phyloP scores from a whole-genome alignment of 2,329 filamentous ascomycete genomes.

The Fusarium solani-melongenae region DNA sequence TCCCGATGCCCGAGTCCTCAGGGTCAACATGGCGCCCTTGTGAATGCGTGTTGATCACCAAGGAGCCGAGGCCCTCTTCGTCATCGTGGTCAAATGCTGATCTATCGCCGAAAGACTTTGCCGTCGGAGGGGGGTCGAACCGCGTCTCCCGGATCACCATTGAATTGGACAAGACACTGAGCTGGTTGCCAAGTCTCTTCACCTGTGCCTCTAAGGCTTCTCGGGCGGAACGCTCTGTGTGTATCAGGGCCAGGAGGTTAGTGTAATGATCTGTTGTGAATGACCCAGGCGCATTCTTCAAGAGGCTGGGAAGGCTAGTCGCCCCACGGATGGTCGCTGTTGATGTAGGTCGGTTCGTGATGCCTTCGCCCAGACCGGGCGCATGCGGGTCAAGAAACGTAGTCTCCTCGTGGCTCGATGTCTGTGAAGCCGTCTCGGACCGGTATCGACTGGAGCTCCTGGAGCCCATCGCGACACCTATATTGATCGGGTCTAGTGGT shows the following conservation, averaged over 20 bases:
- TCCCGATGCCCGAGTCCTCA: slow-evolving; percentile 52
- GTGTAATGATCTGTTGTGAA: slow-evolving; percentile 61
- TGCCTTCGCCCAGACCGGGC: neutral
- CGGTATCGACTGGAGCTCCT: slow-evolving; percentile 49
- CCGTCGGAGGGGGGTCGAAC: slow-evolving; percentile 48
- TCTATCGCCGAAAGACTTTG: slow-evolving; percentile 50
- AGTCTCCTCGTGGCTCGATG: slow-evolving; percentile 53
- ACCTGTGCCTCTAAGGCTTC: slow-evolving; percentile 67
- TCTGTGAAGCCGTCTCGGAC: slow-evolving; percentile 46
- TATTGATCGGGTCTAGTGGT: neutral
- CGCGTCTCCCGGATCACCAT: slow-evolving; percentile 34
- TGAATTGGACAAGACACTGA: slow-evolving; percentile 60
- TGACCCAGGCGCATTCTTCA: slow-evolving; percentile 45
- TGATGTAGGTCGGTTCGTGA: slow-evolving; percentile 53
- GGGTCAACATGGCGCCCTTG: slow-evolving; percentile 41
- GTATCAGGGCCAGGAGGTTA: slow-evolving; percentile 62
- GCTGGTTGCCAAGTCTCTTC: slow-evolving; percentile 60
- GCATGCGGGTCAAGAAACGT: slow-evolving; percentile 52
- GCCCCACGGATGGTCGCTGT: slow-evolving; percentile 61
- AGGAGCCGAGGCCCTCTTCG: slow-evolving; percentile 49
- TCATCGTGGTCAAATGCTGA: slow-evolving; percentile 58
- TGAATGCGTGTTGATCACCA: slow-evolving; percentile 21
- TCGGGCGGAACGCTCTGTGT: slow-evolving; percentile 67
- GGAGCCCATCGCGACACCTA: slow-evolving; percentile 25
- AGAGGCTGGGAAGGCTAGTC: slow-evolving; percentile 56